Conservation (phyloP, 768 basidiomycete genomes). For the Hericium rajendrae region DNA sequence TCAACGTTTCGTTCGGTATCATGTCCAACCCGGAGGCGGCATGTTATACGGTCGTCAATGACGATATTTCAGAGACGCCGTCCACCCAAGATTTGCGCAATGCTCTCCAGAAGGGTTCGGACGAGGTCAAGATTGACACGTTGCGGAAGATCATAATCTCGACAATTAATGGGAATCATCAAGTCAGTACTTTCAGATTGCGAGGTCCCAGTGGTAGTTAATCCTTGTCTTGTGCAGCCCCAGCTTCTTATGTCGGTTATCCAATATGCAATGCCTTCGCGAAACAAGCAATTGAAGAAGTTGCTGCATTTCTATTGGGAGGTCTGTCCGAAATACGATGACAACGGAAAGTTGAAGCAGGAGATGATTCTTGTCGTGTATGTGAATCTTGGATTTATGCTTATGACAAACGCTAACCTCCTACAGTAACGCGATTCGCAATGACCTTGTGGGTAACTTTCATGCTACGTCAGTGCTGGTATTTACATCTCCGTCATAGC, state of each 20-base stretch:
- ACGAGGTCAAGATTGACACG: constrained; percentile 94
- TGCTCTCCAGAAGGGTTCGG: constrained; percentile 86
- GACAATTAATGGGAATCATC: constrained; percentile 90
- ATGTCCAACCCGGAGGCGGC: constrained; percentile 43
- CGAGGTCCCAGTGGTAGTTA: not conserved
- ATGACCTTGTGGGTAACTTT: constrained; percentile 70
- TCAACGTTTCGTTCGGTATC: constrained; percentile 2
- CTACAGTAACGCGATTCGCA: constrained; percentile 87
- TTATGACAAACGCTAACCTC: constrained; percentile 3
- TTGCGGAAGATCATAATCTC: constrained; percentile 89
- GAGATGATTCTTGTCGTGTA: constrained; percentile 99
- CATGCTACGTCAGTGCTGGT: not conserved
- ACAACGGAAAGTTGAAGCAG: constrained; percentile 94
- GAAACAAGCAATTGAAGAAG: constrained; percentile 96
- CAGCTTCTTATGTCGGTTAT: constrained; percentile 94
- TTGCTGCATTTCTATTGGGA: constrained; percentile 94
- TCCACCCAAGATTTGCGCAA: constrained; percentile 76
- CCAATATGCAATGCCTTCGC: constrained; percentile 92
- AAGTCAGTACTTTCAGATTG: constrained; percentile 40
- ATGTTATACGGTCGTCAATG: constrained; percentile 74
- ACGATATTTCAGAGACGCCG: constrained; percentile 64
- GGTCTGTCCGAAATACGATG: constrained; percentile 96
- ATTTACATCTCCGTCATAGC: constrained; percentile 33
- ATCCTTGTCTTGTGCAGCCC: constrained; percentile 42
- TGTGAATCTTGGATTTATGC: constrained; percentile 25